phyloP scores from a whole-genome alignment of 2,329 filamentous ascomycete species.

The Atkinsonella texensis region DNA sequence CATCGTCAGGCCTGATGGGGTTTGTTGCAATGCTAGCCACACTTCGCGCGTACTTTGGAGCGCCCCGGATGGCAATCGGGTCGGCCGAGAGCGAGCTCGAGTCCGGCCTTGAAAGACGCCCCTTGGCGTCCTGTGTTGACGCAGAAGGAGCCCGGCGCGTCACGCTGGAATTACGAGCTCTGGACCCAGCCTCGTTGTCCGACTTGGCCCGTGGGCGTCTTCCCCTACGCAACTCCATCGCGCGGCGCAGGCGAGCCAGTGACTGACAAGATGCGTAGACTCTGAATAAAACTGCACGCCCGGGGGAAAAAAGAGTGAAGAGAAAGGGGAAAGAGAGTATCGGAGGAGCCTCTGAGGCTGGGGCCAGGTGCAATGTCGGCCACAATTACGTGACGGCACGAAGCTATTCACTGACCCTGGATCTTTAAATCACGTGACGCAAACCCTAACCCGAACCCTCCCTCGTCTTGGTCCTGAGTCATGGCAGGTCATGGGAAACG shows the following conservation, averaged over 20 bases:
- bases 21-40: constrained; percentile 2
- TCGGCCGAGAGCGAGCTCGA: background rate
- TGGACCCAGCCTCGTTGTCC: background rate
- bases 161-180: no score
- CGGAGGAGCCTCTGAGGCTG: background rate
- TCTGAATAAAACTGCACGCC: no score
- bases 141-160: background rate
- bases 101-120: background rate
- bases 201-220: background rate
- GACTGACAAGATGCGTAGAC: background rate
- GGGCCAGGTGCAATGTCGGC: background rate
- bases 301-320: background rate
- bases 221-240: background rate
- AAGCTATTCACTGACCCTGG: background rate
- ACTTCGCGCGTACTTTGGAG: constrained; percentile 1
- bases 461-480: background rate
- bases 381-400: background rate
- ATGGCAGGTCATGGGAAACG: no score
- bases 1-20: background rate
- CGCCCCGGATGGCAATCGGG: constrained; percentile 1
- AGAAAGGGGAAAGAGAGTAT: no score
- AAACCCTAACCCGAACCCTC: constrained; percentile 2
- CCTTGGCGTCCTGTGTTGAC: background rate
- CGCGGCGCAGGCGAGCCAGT: background rate
- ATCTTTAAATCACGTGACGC: background rate